Conservation (phyloP, 768 basidiomycete species). For the Crassisporium funariophilum region DNA sequence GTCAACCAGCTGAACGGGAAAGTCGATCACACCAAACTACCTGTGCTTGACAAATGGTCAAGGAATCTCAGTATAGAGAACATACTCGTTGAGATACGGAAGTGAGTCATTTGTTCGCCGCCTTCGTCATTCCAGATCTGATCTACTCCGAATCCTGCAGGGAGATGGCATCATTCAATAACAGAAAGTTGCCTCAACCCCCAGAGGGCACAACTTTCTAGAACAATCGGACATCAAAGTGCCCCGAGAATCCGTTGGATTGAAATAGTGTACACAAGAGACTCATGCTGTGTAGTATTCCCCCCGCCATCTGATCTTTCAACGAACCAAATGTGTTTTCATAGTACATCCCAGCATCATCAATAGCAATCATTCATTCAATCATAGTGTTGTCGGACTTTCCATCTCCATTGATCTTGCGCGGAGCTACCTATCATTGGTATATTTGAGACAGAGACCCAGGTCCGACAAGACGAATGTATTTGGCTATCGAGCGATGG, state of each 20-base stretch:
- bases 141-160: slow-evolving; percentile 41
- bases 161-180: slow-evolving; percentile 92
- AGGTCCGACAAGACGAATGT: no score
- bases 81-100: slow-evolving; percentile 89
- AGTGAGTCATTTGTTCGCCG: slow-evolving; percentile 49
- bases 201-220: slow-evolving; percentile 81
- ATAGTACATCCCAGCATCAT: not conserved
- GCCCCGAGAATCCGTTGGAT: not conserved
- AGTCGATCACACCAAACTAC: slow-evolving; percentile 74
- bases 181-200: slow-evolving; percentile 94
- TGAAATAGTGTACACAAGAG: not conserved
- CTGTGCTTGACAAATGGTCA: slow-evolving; percentile 75
- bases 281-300: slow-evolving; percentile 10
- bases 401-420: no score
- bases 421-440: no score
- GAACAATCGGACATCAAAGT: not conserved
- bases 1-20: slow-evolving; percentile 75
- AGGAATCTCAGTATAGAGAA: slow-evolving; percentile 82
- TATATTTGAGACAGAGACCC: no score
- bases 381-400: no score
- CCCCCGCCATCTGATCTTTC: not conserved
- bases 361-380: no score
- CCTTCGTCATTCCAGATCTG: not conserved
- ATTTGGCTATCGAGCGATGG: no score
- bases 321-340: not conserved